These are phyloP conservation scores for Phytophthora nicotianae DNA, from an alignment of 352 stramenopile genomes.

Conservation along the genomic window DNA sequence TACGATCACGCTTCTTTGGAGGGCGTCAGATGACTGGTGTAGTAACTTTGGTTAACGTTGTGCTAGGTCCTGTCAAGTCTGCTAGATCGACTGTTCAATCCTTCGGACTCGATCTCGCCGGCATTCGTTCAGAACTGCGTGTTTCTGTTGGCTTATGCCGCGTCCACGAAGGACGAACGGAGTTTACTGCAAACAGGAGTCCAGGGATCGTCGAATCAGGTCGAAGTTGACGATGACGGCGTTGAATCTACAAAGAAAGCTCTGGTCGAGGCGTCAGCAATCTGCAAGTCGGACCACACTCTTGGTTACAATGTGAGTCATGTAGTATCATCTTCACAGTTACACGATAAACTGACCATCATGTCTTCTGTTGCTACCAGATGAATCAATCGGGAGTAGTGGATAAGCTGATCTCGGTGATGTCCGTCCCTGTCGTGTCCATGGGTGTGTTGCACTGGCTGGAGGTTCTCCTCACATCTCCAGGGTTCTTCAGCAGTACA, in stretches of 20 bases:
- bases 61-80: constrained; percentile 77
- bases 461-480: constrained; percentile 72
- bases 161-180: constrained; percentile 77
- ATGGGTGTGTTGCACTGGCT: constrained; percentile 89
- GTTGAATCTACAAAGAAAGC: constrained; percentile 72
- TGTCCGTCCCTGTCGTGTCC: constrained; percentile 82
- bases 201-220: constrained; percentile 24
- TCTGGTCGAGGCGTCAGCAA: constrained; percentile 69
- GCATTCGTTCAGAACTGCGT: constrained; percentile 75
- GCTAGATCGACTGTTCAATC: constrained; percentile 84
- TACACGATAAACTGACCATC: constrained; percentile 3
- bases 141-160: constrained; percentile 73
- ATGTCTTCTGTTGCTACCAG: constrained; percentile 28
- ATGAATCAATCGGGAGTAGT: constrained; percentile 89
- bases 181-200: constrained; percentile 65
- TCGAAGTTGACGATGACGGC: constrained; percentile 55
- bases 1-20: too few species aligned
- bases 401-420: constrained; percentile 77
- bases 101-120: constrained; percentile 60
- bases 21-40: not conserved
- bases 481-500: constrained; percentile 83
- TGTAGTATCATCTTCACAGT: not conserved
- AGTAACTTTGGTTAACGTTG: constrained; percentile 2
- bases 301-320: constrained; percentile 84
- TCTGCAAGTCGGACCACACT: constrained; percentile 87